These are phyloP conservation scores for Teratosphaeria pseudoeucalypti DNA, from an alignment of 2,329 filamentous ascomycete species.

Conservation along the genomic window DNA sequence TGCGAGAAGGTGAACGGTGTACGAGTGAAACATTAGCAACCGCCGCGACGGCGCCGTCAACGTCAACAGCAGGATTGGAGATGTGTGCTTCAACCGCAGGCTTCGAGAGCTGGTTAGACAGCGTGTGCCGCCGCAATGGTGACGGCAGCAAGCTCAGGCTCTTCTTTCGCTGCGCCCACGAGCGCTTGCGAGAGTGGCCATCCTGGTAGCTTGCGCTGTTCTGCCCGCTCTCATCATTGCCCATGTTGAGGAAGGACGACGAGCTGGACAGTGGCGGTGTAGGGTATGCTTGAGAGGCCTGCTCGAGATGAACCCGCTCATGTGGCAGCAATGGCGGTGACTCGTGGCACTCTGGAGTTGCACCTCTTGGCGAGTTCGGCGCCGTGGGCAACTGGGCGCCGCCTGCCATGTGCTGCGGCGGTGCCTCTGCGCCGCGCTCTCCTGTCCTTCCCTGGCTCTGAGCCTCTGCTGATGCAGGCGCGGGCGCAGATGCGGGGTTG, in stretches of 20 bases:
- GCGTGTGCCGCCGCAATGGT: conserved; percentile 27
- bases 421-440: conserved; percentile 6
- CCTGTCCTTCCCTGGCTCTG: conserved; percentile 9
- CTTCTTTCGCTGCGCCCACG: conserved; percentile 15
- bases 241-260: conserved; percentile 26
- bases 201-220: conserved; percentile 7
- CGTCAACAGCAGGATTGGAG: conserved; percentile 53
- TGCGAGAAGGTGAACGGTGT: conserved; percentile 36
- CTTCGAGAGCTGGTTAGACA: conserved; percentile 49
- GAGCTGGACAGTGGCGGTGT: conserved; percentile 33
- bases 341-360: conserved; percentile 10
- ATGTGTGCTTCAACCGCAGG: conserved; percentile 58
- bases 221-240: conserved; percentile 14
- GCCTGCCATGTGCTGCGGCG: conserved; percentile 12
- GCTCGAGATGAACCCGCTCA: conserved; percentile 19
- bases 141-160: conserved; percentile 16
- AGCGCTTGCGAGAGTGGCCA: conserved; percentile 15
- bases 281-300: conserved; percentile 22
- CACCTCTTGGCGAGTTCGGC: conserved; percentile 23
- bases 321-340: conserved; percentile 28
- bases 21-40: conserved; percentile 19
- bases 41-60: conserved; percentile 45
- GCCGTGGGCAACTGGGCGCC: conserved; percentile 21
- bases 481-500: conserved; percentile 25
- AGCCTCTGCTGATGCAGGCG: conserved; percentile 6